Conservation (phyloP, 1,284 basidiomycete genomes). For the Cutaneotrichosporon spelunceum region DNA sequence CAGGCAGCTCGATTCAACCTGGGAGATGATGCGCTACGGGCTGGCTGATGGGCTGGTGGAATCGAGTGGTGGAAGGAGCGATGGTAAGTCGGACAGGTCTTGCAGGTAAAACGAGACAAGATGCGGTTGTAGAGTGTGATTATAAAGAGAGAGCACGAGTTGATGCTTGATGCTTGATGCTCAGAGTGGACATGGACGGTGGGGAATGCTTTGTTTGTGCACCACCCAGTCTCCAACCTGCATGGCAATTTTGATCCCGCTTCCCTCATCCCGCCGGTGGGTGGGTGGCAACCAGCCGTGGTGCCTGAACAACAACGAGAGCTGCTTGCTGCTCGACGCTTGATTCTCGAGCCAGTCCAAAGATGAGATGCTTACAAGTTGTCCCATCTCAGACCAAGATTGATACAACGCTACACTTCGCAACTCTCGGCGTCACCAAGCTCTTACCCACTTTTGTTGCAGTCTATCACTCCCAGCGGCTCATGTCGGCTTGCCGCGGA, state of each 20-base stretch:
- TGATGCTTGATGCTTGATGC: neutral
- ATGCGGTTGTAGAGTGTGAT: too few relatives aligned
- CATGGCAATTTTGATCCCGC: slow-evolving; percentile 3
- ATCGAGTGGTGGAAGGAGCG: too few relatives aligned
- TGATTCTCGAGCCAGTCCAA: too few relatives aligned
- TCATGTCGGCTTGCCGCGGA: neutral
- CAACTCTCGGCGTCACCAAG: too few relatives aligned
- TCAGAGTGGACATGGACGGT: neutral
- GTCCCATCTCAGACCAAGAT: too few relatives aligned
- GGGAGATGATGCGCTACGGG: neutral
- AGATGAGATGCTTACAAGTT: too few relatives aligned
- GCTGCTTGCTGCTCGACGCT: neutral
- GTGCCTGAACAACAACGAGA: slow-evolving; percentile 5
- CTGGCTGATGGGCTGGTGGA: too few relatives aligned
- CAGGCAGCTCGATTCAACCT: neutral
- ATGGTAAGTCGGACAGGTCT: neutral
- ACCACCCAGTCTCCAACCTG: neutral
- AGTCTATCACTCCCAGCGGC: neutral
- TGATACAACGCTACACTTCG: neutral
- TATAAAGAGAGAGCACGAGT: too few relatives aligned
- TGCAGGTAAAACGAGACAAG: too few relatives aligned
- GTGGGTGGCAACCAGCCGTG: neutral
- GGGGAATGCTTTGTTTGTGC: slow-evolving; percentile 2
- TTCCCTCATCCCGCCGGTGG: neutral
- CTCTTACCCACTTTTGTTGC: too few relatives aligned